Base-by-base conservation (phyloP, 2,329 filamentous ascomycete genomes). In the Colletotrichum liriopes region DNA sequence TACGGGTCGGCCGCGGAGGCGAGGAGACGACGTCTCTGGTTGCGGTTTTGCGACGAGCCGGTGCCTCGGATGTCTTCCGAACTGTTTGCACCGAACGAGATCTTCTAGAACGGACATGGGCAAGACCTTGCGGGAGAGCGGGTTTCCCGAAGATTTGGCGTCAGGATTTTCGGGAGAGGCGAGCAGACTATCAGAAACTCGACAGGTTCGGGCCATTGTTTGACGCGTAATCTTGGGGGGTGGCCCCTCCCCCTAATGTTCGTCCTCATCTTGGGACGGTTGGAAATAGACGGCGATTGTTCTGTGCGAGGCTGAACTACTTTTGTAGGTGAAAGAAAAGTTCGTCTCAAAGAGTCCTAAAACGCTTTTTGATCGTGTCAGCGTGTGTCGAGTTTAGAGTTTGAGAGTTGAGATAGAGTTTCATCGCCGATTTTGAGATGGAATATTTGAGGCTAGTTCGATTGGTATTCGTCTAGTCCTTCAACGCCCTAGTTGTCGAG, bases 291-390 rank as follows among this genome's bases (percentile, higher is more conserved):
- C 26, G 12, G 11, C 6, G 1, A 1, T 41, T 39, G 52, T 32
- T 12, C 20, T 32, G 26, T 29, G 11, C 39, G 1, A n/a, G 16
- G 18, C 23, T 56, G 26, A 60, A 29, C 23, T 26, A 20, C 32
- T 60, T 23, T 4, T 8, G 23, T 18, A 2, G 4, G 16, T 29
- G 4, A n/a, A 23, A 35, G 43, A n/a, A 20, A 60, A 16, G 56
- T 60, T 60, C 56, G 56, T 60, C 56, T 39, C 39, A 60, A 60
- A 16, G 12, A 9, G 5, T 11, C 56, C 16, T 23, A 29, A 59
- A 60, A 45, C 39, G 23, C 20, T 4, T n/a, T n/a, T 35, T n/a
- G 2, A 45, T 14, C 5, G 23, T n/a, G n/a, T n/a, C n/a, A n/a
- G n/a, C n/a, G n/a, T 18, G 14, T 9, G n/a, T 26, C 5, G 18